A percentile compares a stretch with the other conserved stretches of the same genome.
Evolutionary conservation across 2,329 filamentous ascomycete species (phyloP).

Genomic region (Diaporthe longicolla): DNA sequence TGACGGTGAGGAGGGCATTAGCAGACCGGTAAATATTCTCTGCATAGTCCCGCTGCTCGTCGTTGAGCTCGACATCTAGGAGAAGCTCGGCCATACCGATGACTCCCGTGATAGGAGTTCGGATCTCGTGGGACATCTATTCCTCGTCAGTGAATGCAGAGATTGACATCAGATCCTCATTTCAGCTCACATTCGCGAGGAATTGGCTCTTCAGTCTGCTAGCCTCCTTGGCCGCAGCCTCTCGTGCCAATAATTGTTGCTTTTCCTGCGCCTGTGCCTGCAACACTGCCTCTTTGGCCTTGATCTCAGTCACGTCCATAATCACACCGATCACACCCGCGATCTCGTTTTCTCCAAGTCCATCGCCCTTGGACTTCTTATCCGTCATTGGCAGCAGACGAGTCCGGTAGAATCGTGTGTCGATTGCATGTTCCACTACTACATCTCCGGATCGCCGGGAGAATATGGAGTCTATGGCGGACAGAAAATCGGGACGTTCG

Average conservation of each 20-base stretch:
- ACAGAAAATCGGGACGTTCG: slow-evolving; percentile 64
- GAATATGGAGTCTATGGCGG: slow-evolving; percentile 75
- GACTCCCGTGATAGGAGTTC: slow-evolving; percentile 76
- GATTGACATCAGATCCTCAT: no score
- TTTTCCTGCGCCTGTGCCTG: slow-evolving; percentile 78
- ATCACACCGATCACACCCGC: slow-evolving; percentile 84
- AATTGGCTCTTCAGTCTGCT: slow-evolving; percentile 86
- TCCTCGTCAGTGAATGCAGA: slow-evolving; percentile 55
- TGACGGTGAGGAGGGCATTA: slow-evolving; percentile 70
- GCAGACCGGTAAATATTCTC: slow-evolving; percentile 72
- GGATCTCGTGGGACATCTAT: slow-evolving; percentile 76
- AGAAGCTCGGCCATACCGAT: slow-evolving; percentile 69
- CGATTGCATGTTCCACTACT: slow-evolving; percentile 74
- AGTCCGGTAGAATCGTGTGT: slow-evolving; percentile 78
- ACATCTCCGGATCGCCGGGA: slow-evolving; percentile 72
- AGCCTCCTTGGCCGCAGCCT: slow-evolving; percentile 84
- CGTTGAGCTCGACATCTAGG: slow-evolving; percentile 65
- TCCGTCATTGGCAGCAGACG: slow-evolving; percentile 77
- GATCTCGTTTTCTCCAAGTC: slow-evolving; percentile 67
- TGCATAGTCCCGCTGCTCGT: slow-evolving; percentile 69
- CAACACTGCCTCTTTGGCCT: slow-evolving; percentile 74
- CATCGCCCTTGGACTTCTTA: slow-evolving; percentile 65
- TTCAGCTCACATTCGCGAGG: slow-evolving; percentile 70
- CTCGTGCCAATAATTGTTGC: slow-evolving; percentile 78
- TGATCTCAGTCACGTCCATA: slow-evolving; percentile 83